Evolutionary conservation across 202 grass and related monocot species (phyloP).

Genomic region (Bolboschoenoplectus hybrid): DNA sequence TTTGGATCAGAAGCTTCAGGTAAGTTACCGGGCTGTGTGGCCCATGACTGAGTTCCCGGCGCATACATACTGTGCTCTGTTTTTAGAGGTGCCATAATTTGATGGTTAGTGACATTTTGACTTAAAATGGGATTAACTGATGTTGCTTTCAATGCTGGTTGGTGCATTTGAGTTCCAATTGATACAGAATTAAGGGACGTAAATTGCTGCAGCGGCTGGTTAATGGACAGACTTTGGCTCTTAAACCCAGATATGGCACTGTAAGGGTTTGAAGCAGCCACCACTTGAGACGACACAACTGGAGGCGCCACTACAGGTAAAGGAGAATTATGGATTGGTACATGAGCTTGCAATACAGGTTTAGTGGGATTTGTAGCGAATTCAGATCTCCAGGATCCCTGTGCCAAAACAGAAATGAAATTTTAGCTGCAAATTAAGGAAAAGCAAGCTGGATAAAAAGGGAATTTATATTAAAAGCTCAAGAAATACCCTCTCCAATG

Average conservation of each 20-base stretch:
- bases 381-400: constrained; percentile 71
- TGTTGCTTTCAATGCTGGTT: constrained; percentile 45
- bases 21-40: constrained; percentile 6
- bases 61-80: neutral
- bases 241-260: constrained; percentile 14
- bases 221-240: neutral
- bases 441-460: neutral
- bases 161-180: constrained; percentile 42
- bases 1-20: constrained; percentile 17
- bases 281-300: constrained; percentile 30
- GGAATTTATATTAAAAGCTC: constrained; percentile 20
- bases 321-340: constrained; percentile 34
- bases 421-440: constrained; percentile 27
- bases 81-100: constrained; percentile 14
- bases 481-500: constrained; percentile 45
- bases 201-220: constrained; percentile 33
- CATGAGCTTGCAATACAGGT: constrained; percentile 48
- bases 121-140: constrained; percentile 31
- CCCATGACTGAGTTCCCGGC: neutral
- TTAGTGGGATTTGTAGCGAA: constrained; percentile 47
- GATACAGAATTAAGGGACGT: constrained; percentile 35
- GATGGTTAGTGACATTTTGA: constrained; percentile 34
- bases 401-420: constrained; percentile 43
- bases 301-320: constrained; percentile 38
- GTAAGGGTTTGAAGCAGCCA: constrained; percentile 2